Percentiles rank a stretch among this genome's conserved stretches.
These are phyloP conservation scores for Tetracladium setigerum DNA, from an alignment of 495 filamentous ascomycete genomes.

Conservation along the genomic window DNA sequence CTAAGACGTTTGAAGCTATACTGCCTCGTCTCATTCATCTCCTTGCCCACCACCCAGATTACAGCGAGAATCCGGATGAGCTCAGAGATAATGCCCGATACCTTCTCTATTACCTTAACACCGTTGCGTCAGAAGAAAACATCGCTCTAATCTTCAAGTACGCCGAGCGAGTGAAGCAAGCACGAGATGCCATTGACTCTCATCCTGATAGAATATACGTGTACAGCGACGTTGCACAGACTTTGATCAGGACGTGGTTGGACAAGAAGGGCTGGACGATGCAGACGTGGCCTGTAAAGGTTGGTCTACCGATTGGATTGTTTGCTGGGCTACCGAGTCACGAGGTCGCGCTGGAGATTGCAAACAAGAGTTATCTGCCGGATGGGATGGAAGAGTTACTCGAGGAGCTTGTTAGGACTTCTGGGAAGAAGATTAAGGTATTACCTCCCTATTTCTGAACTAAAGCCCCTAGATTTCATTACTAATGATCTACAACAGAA, in stretches of 20 bases:
- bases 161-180: constrained; percentile 87
- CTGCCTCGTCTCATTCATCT: constrained; percentile 80
- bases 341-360: constrained; percentile 71
- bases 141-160: constrained; percentile 85
- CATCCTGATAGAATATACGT: constrained; percentile 68
- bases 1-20: constrained; percentile 70
- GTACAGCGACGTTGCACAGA: constrained; percentile 81
- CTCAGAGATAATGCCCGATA: constrained; percentile 76
- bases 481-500: not conserved
- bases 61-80: constrained; percentile 56
- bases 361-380: constrained; percentile 73
- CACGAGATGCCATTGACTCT: constrained; percentile 62
- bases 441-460: not conserved
- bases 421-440: constrained; percentile 36
- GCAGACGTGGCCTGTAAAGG: constrained; percentile 73
- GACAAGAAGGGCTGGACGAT: constrained; percentile 69
- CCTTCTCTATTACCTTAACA: constrained; percentile 78
- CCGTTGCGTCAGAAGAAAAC: constrained; percentile 79
- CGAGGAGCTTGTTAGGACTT: constrained; percentile 39
- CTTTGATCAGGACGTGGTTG: constrained; percentile 75
- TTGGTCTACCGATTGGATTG: constrained; percentile 68
- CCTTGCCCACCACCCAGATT: constrained; percentile 94
- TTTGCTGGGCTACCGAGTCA: constrained; percentile 70
- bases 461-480: not conserved
- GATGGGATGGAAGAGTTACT: constrained; percentile 67